phyloP scores from a whole-genome alignment of 345 rosid genomes.

The Syzygium aqueum region DNA sequence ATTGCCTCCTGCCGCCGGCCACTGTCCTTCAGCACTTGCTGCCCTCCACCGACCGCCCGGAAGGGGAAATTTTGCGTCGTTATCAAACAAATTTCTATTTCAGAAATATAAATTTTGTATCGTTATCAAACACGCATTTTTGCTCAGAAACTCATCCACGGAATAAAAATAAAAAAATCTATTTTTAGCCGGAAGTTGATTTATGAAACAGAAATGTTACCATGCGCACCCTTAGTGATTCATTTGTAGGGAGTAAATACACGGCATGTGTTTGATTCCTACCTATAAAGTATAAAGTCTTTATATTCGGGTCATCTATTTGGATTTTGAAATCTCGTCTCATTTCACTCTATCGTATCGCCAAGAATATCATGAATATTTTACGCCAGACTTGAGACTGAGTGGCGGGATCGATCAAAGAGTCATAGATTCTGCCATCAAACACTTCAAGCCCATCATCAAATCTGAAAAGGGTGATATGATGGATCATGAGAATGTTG shows the following conservation, averaged over 20 bases:
- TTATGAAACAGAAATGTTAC: too few species aligned
- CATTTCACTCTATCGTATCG: not conserved
- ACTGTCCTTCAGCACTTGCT: rapidly evolving
- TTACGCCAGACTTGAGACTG: not conserved
- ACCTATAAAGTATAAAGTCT: not conserved
- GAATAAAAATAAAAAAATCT: too few species aligned
- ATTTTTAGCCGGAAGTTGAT: too few species aligned
- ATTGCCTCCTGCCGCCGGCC: too few species aligned
- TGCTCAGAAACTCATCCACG: too few species aligned
- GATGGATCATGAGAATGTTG: not conserved
- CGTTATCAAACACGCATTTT: too few species aligned
- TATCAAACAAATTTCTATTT: too few species aligned
- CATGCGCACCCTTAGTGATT: not conserved
- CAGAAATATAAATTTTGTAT: too few species aligned
- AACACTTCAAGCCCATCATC: not conserved
- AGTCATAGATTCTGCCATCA: not conserved
- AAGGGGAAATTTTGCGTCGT: too few species aligned
- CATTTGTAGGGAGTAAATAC: not conserved
- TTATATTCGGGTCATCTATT: not conserved
- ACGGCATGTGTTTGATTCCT: not conserved
- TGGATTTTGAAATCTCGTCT: not conserved
- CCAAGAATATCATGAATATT: not conserved
- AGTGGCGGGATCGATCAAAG: not conserved
- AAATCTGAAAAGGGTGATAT: not conserved
- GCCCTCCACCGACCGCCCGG: too few species aligned